Evolutionary conservation across 371 early-diverging fungal species (phyloP), one percentile per base, ranked within the genome.

Genomic region (Funneliformis caledonium): DNA sequence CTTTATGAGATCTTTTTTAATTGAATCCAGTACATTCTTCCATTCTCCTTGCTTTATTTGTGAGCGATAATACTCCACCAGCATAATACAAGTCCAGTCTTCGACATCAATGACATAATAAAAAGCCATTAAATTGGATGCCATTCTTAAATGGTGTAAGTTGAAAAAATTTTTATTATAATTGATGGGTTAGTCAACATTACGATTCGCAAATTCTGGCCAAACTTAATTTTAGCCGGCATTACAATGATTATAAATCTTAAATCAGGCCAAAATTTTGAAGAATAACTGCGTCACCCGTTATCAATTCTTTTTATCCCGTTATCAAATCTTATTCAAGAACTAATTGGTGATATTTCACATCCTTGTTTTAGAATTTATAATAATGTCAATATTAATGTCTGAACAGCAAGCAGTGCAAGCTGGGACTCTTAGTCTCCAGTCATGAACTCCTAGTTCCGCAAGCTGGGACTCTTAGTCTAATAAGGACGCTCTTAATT

Each of bases 391-490:
- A 22, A 37, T 37, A 37, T 37, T 37, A 37, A 37, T 12, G 64
- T 64, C n/a, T 64, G 64, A 64, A 64, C 64, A n/a, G n/a, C n/a
- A n/a, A 64, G 12, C n/a, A 72, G 72, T 37, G 72, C 72, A 64
- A 19, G 64, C 64, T 64, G 64, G 42, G 45, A 72, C 45, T 72
- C 45, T 72, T 72, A 72, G 45, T 72, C 45, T 72, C 42, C 45
- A 72, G 72, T 72, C n/a, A 72, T 72, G 72, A 72, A 72, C 72
- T 72, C 72, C 43, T 72, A 12, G 72, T 72, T 72, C 45, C 9
- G 43, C 70, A 70, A 42, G 19, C 70, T 70, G 70, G 47, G 70
- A 70, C 70, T 70, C 70, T 70, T 70, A 42, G 43, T 70, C 43
- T 70, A 70, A 70, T 16, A 70, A 47, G 70, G 70, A 70, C n/a